These are phyloP conservation scores for Corylus americana DNA, from an alignment of 306 rosid genomes.

Conservation along the genomic window DNA sequence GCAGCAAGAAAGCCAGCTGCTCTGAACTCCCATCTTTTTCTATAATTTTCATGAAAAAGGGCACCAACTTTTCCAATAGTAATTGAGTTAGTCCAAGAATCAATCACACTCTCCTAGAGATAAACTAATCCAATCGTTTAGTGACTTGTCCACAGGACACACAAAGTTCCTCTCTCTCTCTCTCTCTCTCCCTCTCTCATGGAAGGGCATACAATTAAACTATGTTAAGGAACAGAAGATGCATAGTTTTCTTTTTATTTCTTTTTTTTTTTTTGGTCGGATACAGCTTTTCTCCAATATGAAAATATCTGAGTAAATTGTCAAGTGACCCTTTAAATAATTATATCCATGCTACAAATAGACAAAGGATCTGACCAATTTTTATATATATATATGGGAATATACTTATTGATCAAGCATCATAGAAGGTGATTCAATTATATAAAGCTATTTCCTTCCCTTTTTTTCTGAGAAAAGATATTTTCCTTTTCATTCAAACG, in stretches of 20 bases:
- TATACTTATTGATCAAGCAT: background rate
- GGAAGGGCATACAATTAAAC: background rate
- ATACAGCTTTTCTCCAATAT: background rate
- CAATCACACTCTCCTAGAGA: slow-evolving; percentile 5
- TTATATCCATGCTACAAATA: background rate
- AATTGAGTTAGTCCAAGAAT: slow-evolving; percentile 19
- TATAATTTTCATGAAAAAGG: slow-evolving; percentile 25
- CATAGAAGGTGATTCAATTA: background rate
- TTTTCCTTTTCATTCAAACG: background rate
- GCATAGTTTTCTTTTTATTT: background rate
- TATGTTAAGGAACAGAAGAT: background rate
- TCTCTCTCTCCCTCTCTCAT: background rate
- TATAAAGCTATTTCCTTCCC: background rate
- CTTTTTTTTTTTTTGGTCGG: background rate
- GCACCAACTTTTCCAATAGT: slow-evolving; percentile 31
- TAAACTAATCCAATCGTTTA: slow-evolving; percentile 20
- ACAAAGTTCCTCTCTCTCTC: background rate
- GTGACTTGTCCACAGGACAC: background rate
- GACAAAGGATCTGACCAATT: background rate
- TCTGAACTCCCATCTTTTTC: slow-evolving; percentile 16
- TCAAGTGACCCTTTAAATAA: background rate
- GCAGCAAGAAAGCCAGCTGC: slow-evolving; percentile 25
- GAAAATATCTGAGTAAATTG: background rate
- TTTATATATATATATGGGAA: background rate
- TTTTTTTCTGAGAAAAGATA: no score